These are phyloP conservation scores for Roridomyces roridus DNA, from an alignment of 768 basidiomycete species.

Conservation along the genomic window DNA sequence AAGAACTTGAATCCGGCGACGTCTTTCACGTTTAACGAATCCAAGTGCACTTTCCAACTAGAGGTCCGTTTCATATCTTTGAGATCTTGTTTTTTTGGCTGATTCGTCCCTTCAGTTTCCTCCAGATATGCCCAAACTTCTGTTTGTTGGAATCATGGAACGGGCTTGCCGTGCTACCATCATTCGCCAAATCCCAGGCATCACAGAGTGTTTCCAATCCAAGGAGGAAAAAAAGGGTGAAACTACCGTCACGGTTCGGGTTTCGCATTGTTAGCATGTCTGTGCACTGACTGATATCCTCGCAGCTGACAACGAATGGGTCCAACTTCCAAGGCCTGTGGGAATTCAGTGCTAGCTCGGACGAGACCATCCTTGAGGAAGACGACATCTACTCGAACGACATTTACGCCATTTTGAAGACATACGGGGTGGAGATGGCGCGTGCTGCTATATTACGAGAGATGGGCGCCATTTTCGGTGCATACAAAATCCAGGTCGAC, in stretches of 20 bases:
- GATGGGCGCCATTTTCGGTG: constrained; percentile 90
- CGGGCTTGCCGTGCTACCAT: constrained; percentile 83
- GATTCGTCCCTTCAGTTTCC: constrained; percentile 63
- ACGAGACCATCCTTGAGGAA: constrained; percentile 71
- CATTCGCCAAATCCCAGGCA: constrained; percentile 88
- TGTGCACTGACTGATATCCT: constrained; percentile 11
- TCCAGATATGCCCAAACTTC: constrained; percentile 87
- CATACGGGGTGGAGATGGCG: constrained; percentile 98
- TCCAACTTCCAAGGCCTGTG: constrained; percentile 93
- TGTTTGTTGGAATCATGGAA: constrained; percentile 94
- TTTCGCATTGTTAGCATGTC: background rate
- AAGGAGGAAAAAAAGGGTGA: constrained; percentile 66
- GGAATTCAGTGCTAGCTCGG: constrained; percentile 64
- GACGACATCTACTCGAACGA: constrained; percentile 93
- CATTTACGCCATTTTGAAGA: constrained; percentile 87
- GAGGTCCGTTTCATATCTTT: constrained; percentile 60
- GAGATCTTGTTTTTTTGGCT: background rate
- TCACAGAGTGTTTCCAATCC: constrained; percentile 84
- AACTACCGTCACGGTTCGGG: constrained; percentile 54
- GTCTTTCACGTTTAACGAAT: constrained; percentile 72
- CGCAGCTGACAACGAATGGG: constrained; percentile 87
- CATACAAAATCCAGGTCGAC: constrained; percentile 96
- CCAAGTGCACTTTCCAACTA: constrained; percentile 78
- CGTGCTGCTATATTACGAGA: constrained; percentile 89
- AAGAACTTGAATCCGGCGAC: constrained; percentile 68